Base-by-base conservation (phyloP, 208 protist species). In the Leishmania aethiopica region DNA sequence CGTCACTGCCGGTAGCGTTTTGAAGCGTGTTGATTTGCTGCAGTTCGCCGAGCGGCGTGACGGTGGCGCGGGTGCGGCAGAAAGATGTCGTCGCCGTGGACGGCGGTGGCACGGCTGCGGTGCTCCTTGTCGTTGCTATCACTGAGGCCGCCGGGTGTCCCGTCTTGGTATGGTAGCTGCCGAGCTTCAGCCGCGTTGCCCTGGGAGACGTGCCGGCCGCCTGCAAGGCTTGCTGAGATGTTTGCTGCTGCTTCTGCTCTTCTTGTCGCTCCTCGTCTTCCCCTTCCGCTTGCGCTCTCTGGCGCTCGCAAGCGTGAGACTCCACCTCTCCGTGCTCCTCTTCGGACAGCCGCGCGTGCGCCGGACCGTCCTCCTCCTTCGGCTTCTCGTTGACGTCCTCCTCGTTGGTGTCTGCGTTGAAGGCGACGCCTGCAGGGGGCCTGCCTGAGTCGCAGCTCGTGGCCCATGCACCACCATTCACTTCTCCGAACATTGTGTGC, bases 401-500 rank as follows among this genome's bases (percentile, higher is more conserved):
- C 37, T 78, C 75, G 75, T 69, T 60, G 35, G 47, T n/a, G 17
- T 77, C 35, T 35, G 37, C 35, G 32, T 37, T 45, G 57, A 11
- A 53, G 25, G 25, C 2, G 22, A 78, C 75, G 5, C 2, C 75
- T 59, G 55, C 40, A 35, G 75, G 32, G 10, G 35, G 10, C 35
- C 55, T 51, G n/a, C 60, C 64, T 2, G 45, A 64, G 73, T 60
- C 75, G 22, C 49, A 49, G 57, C 64, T 75, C 17, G 57, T 47
- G 2, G 62, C n/a, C 67, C 74, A 84, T 47, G 77, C 81, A n/a
- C 87, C 78, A 62, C 84, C 81, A 45, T 78, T 84, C 57, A 80
- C 49, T 67, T 90, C 85, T 53, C 95, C 96, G 82, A 97, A 96
- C 92, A 98, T 97, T 17, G 93, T 97, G 85, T 96, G 90, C 22